Percentiles rank a stretch among this genome's conserved stretches.
phyloP scores from a whole-genome alignment of 2,329 filamentous ascomycete species.

The Paecilomyces niveus region DNA sequence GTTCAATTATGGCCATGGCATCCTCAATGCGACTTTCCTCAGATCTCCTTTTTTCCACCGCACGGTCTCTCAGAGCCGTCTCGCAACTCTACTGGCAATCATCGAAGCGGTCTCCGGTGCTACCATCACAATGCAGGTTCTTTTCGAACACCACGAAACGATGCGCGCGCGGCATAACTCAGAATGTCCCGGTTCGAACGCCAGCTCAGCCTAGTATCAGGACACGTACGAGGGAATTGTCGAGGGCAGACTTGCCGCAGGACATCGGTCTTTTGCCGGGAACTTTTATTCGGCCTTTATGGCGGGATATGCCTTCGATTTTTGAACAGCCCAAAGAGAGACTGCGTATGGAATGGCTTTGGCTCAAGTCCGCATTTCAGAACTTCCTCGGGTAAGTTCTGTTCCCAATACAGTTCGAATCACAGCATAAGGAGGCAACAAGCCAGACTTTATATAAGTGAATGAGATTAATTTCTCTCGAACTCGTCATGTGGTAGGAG shows the following conservation, averaged over 20 bases:
- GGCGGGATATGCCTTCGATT: slow-evolving; percentile 33
- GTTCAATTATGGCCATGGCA: slow-evolving; percentile 22
- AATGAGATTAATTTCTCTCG: background rate
- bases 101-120: slow-evolving; percentile 4
- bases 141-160: slow-evolving; percentile 27
- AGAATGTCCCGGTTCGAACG: slow-evolving; percentile 18
- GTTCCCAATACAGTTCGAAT: background rate
- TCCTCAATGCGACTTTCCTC: slow-evolving; percentile 17
- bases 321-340: slow-evolving; percentile 30
- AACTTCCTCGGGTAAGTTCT: slow-evolving; percentile 28
- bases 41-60: slow-evolving; percentile 12
- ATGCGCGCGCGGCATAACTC: slow-evolving; percentile 9
- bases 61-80: slow-evolving; percentile 11
- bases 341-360: slow-evolving; percentile 33
- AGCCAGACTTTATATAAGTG: background rate
- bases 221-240: slow-evolving; percentile 23
- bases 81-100: slow-evolving; percentile 4
- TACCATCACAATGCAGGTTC: slow-evolving; percentile 21
- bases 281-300: slow-evolving; percentile 32
- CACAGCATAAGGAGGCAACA: background rate
- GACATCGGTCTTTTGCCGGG: slow-evolving; percentile 41
- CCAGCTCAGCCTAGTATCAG: slow-evolving; percentile 34
- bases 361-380: slow-evolving; percentile 26
- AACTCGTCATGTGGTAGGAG: background rate
- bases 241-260: slow-evolving; percentile 28